Base-by-base conservation (phyloP, 169 alveolate genomes). In the Eimeria maxima region DNA sequence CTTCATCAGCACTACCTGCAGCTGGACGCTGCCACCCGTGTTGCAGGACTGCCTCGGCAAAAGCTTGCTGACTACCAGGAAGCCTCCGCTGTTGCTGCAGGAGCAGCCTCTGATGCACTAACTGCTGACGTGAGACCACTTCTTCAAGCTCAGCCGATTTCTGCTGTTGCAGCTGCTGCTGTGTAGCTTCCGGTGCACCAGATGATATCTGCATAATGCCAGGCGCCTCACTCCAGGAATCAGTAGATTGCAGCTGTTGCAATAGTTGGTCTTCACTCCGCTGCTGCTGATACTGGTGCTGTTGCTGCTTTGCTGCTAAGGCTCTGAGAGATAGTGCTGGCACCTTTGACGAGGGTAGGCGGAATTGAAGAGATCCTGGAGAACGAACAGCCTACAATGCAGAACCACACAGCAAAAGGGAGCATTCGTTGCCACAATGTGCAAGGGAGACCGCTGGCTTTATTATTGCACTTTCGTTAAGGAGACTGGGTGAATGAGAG, bases 161-260 rank as follows among this genome's bases (percentile, higher is more conserved):
- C 69, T 65, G 94, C 53, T 65, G 94, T 38, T 87, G 94, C 65
- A 65, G 83, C 94, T 87, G 94, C 94, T 87, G 94, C 67, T 87
- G 69, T 65, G 83, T 50, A 14, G 83, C 7, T 87, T 45, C 83
- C 63, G 83, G 7, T 11, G 65, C 60, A 50, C 27, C 33, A n/a
- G 60, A 11, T 24, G 65, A 67, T 44, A 86, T 44, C 93, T 86
- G 93, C 93, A 63, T 18, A 10, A 57, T 57, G 50, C 83, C 27
- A 5, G 81, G 93, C 44, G 73, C 27, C 63, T 86, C 93, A 57
- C 7, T 86, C 93, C 93, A 86, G 47, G 55, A 38, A 16, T 86
- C 93, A 44, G 83, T 7, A 22, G 93, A 57, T 29, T 86, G 93
- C 18, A 60, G 29, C 38, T 63, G 74, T 55, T 84, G 81, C 67